phyloP scores from a whole-genome alignment of 495 filamentous ascomycete species.

The Delitschia confertaspora region DNA sequence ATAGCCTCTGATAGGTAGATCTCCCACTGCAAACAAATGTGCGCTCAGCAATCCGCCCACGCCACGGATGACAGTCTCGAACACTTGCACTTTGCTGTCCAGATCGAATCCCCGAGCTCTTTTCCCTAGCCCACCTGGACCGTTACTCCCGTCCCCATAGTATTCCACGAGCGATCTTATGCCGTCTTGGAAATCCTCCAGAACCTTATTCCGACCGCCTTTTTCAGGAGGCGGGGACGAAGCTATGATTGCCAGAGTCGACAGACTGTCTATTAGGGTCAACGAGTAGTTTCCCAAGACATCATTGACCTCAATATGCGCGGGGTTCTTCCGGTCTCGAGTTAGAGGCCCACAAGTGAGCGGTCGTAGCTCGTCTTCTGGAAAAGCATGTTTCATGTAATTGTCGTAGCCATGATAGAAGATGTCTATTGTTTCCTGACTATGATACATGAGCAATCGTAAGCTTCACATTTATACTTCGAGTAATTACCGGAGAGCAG shows the following conservation, averaged over 20 bases:
- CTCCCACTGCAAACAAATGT: slow-evolving; percentile 84
- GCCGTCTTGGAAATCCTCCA: slow-evolving; percentile 71
- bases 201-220: slow-evolving; percentile 51
- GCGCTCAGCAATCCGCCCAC: slow-evolving; percentile 86
- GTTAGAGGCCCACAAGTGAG: slow-evolving; percentile 75
- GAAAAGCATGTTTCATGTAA: slow-evolving; percentile 89
- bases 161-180: slow-evolving; percentile 68
- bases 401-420: slow-evolving; percentile 97
- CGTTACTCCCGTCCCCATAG: slow-evolving; percentile 74
- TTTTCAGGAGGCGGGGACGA: slow-evolving; percentile 41
- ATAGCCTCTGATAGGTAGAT: slow-evolving; percentile 76
- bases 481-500: slow-evolving; percentile 21
- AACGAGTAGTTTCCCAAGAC: slow-evolving; percentile 94
- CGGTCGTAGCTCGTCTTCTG: slow-evolving; percentile 91
- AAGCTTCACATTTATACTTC: background rate
- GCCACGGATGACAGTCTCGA: slow-evolving; percentile 92
- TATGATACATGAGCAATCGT: slow-evolving; percentile 29
- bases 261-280: slow-evolving; percentile 89
- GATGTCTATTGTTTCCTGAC: slow-evolving; percentile 76
- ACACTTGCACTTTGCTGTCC: slow-evolving; percentile 96
- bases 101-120: slow-evolving; percentile 83
- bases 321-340: slow-evolving; percentile 69
- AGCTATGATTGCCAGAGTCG: slow-evolving; percentile 83
- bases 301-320: slow-evolving; percentile 84
- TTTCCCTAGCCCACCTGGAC: slow-evolving; percentile 59